These are phyloP conservation scores for Fraxinus cuspidata DNA, from an alignment of 257 asterid genomes.

Conservation along the genomic window DNA sequence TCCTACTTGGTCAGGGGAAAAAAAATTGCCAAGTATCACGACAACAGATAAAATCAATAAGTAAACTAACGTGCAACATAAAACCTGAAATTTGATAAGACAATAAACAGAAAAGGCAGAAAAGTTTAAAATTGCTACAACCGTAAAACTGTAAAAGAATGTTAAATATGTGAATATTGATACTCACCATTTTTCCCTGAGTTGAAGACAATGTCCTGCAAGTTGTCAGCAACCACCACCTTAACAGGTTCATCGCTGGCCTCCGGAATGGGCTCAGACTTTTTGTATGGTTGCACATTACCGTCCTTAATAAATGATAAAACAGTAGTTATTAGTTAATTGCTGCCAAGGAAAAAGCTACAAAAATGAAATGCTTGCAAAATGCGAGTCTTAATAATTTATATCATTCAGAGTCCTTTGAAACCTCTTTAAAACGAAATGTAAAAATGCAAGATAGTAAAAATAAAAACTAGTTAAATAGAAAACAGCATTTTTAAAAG, in stretches of 20 bases:
- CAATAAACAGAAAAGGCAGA: too few relatives aligned
- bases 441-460: constrained; percentile 22
- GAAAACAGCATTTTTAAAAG: constrained; percentile 40
- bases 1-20: neutral
- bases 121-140: neutral
- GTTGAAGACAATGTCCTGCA: constrained; percentile 59
- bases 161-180: constrained; percentile 11
- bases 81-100: too few relatives aligned
- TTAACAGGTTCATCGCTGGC: constrained; percentile 67
- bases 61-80: neutral
- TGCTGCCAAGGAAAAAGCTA: constrained; percentile 12
- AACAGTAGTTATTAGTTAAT: constrained; percentile 22
- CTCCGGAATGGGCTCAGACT: constrained; percentile 78
- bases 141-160: constrained; percentile 5
- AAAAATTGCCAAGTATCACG: too few relatives aligned
- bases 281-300: constrained; percentile 48
- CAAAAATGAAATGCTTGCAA: constrained; percentile 5
- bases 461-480: neutral
- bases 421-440: constrained; percentile 50
- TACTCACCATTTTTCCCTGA: constrained; percentile 64
- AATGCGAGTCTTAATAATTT: constrained; percentile 11
- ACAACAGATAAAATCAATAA: neutral
- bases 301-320: constrained; percentile 55
- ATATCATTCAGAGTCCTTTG: constrained; percentile 37
- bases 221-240: constrained; percentile 76